These are phyloP conservation scores for Mrakia blollopis DNA, from an alignment of 768 basidiomycete genomes.

Conservation along the genomic window DNA sequence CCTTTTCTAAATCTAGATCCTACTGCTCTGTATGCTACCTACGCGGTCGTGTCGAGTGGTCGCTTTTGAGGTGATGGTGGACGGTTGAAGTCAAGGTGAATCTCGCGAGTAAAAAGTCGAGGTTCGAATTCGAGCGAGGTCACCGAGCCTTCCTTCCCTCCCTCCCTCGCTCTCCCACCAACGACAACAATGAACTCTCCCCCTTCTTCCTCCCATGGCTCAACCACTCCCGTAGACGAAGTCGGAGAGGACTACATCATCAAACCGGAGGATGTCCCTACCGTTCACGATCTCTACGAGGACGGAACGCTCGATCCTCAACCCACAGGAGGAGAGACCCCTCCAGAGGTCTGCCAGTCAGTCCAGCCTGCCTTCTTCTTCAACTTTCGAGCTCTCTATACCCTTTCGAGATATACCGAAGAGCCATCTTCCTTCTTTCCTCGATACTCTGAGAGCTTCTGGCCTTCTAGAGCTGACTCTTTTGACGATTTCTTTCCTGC, in stretches of 20 bases:
- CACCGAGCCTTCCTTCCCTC: no score
- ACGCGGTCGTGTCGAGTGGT: background rate
- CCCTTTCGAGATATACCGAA: no score
- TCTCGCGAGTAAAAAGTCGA: background rate
- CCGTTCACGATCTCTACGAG: slow-evolving; percentile 6
- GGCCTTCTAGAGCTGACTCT: background rate
- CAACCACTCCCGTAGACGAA: background rate
- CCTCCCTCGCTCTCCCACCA: background rate
- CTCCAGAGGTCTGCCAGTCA: background rate
- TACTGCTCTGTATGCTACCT: background rate
- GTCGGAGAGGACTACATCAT: background rate
- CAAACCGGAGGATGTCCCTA: background rate
- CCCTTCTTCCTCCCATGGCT: background rate
- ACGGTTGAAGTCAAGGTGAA: background rate
- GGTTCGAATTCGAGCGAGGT: no score
- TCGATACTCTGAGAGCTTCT: no score
- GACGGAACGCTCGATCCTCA: slow-evolving; percentile 4
- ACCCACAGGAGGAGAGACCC: background rate
- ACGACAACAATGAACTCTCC: background rate
- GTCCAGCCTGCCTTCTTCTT: background rate
- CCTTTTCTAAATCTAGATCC: background rate
- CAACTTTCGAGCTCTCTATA: background rate
- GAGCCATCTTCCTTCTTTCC: no score
- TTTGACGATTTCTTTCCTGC: background rate
- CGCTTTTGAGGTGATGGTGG: background rate